Conservation (phyloP, 768 basidiomycete genomes). For the Chlorophyllum brunneum region DNA sequence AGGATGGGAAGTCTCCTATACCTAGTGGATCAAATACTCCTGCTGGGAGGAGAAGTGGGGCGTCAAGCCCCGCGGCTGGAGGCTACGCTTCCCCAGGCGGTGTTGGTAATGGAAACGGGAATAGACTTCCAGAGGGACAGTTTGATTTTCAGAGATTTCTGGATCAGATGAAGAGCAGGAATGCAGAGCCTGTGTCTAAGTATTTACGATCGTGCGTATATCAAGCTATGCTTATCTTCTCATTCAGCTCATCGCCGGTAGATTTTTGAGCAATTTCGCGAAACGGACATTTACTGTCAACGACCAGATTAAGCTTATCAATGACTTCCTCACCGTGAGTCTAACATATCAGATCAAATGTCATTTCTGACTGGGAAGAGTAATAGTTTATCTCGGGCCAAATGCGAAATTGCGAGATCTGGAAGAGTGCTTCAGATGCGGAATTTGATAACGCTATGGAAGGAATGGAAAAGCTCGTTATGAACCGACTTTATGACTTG, state of each 20-base stretch:
- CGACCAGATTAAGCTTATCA: conserved; percentile 94
- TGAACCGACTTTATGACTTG: conserved; percentile 97
- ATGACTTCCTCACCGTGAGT: conserved; percentile 85
- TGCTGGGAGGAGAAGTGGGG: conserved; percentile 2
- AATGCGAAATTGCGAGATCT: conserved; percentile 83
- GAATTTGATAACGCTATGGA: conserved; percentile 98
- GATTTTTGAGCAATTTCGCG: conserved; percentile 90
- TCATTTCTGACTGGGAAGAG: neutral
- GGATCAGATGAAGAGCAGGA: conserved; percentile 87
- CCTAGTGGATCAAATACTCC: conserved; percentile 25
- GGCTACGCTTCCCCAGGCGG: conserved; percentile 15
- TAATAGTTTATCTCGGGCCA: conserved; percentile 80
- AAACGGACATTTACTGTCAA: conserved; percentile 88
- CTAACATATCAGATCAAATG: neutral
- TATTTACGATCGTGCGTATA: conserved; percentile 87
- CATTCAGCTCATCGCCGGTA: conserved; percentile 26
- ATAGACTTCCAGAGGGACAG: conserved; percentile 34
- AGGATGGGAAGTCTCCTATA: conserved; percentile 15
- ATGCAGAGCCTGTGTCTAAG: conserved; percentile 90
- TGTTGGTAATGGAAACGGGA: conserved; percentile 21
- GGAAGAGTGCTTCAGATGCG: conserved; percentile 70
- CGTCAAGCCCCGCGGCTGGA: neutral
- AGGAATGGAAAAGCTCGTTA: conserved; percentile 99
- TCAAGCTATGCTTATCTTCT: neutral
- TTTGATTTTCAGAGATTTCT: conserved; percentile 96